A percentile compares a stretch with the other conserved stretches of the same genome.
These are phyloP conservation scores for Colletotrichum orbiculare DNA, from an alignment of 2,329 filamentous ascomycete genomes.

Conservation along the genomic window DNA sequence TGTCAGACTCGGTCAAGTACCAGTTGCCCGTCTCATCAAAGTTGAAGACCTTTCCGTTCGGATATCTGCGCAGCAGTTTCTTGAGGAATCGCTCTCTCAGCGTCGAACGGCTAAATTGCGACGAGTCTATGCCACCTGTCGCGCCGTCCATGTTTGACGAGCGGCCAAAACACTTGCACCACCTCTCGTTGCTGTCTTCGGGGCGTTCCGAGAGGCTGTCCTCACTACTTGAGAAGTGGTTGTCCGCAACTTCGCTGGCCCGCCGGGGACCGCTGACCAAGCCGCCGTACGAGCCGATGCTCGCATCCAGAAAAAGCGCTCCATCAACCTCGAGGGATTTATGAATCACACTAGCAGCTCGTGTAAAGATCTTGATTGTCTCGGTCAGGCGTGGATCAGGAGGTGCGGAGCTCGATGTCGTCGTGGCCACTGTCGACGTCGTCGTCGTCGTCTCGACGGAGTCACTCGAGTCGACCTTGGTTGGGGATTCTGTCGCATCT, in stretches of 20 bases:
- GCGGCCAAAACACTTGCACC: constrained; percentile 51
- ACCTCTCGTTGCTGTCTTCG: constrained; percentile 24
- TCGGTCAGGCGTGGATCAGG: constrained; percentile 35
- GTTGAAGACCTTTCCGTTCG: constrained; percentile 59
- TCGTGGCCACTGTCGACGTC: constrained; percentile 28
- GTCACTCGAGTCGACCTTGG: constrained; percentile 31
- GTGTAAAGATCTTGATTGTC: constrained; percentile 49
- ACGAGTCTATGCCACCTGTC: constrained; percentile 44
- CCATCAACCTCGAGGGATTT: constrained; percentile 50
- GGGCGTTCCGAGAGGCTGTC: constrained; percentile 33
- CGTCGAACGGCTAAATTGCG: constrained; percentile 34
- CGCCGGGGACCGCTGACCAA: constrained; percentile 39
- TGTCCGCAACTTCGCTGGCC: constrained; percentile 34
- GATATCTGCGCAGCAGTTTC: constrained; percentile 56
- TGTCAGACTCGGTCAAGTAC: constrained; percentile 43
- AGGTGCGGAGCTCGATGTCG: constrained; percentile 29
- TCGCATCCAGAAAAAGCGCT: constrained; percentile 36
- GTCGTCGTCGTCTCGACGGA: constrained; percentile 30
- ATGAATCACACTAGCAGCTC: constrained; percentile 56
- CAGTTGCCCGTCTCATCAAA: constrained; percentile 52
- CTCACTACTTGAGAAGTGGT: constrained; percentile 39
- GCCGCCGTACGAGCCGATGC: constrained; percentile 44
- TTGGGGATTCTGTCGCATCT: neutral
- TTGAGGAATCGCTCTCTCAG: constrained; percentile 54
- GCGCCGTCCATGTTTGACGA: constrained; percentile 46